Conservation (phyloP, 2,329 filamentous ascomycete genomes). For the Seiridium cupressi region DNA sequence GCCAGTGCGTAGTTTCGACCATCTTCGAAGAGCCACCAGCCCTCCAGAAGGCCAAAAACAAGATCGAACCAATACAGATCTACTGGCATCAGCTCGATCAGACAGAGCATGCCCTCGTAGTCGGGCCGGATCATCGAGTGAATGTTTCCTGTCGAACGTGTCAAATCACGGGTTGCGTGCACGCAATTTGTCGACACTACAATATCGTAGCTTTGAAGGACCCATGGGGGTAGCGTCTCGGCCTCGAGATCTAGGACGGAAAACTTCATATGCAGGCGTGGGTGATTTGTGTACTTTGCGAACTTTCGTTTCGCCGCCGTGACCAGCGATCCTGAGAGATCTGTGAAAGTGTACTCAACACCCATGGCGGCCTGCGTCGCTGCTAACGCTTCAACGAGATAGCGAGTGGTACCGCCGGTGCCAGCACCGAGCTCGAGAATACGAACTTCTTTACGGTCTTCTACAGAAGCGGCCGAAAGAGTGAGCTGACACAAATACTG, state of each 20-base stretch:
- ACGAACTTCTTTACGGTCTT: slow-evolving; percentile 15
- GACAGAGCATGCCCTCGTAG: slow-evolving; percentile 24
- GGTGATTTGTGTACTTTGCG: background rate
- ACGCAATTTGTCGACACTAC: slow-evolving; percentile 34
- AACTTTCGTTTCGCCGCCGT: background rate
- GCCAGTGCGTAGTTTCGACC: slow-evolving; percentile 17
- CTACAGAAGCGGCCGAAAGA: slow-evolving; percentile 12
- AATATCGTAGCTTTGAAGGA: slow-evolving; percentile 20
- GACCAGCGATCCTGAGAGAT: slow-evolving; percentile 34
- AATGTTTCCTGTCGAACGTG: slow-evolving; percentile 20
- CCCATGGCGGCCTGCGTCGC: slow-evolving; percentile 12
- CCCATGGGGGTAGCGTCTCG: background rate
- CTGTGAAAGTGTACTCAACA: slow-evolving; percentile 41
- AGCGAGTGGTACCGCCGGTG: slow-evolving; percentile 38
- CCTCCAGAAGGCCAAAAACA: slow-evolving; percentile 31
- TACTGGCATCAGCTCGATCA: slow-evolving; percentile 14
- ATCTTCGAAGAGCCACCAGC: slow-evolving; percentile 32
- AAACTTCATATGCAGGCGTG: slow-evolving; percentile 21
- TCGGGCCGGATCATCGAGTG: slow-evolving; percentile 19
- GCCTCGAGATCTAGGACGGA: slow-evolving; percentile 19
- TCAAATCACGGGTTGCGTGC: slow-evolving; percentile 27
- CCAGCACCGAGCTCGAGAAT: slow-evolving; percentile 44
- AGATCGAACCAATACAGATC: slow-evolving; percentile 27
- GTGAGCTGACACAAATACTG: slow-evolving; percentile 12
- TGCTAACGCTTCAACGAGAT: slow-evolving; percentile 25